Evolutionary conservation across 768 basidiomycete species (phyloP).

Genomic region (Cystobasidium onofrii): DNA sequence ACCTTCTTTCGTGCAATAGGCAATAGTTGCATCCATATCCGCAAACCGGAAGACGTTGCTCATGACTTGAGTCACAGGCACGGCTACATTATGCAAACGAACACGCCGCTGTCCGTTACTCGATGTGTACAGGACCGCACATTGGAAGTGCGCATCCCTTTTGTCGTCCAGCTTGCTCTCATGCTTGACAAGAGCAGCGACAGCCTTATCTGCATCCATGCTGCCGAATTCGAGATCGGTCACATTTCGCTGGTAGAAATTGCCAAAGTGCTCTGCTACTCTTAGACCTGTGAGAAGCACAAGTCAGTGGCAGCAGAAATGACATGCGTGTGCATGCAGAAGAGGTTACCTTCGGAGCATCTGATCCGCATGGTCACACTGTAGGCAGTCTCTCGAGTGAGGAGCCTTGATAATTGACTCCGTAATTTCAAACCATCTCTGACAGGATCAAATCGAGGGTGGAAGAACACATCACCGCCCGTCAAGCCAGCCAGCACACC

Average conservation of each 20-base stretch:
- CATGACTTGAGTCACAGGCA: slow-evolving; percentile 72
- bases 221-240: slow-evolving; percentile 71
- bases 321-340: no score
- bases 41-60: slow-evolving; percentile 84
- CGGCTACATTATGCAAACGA: slow-evolving; percentile 71
- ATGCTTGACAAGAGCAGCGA: slow-evolving; percentile 69
- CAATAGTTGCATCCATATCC: slow-evolving; percentile 76
- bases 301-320: no score
- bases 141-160: slow-evolving; percentile 69
- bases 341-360: slow-evolving; percentile 70
- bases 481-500: slow-evolving; percentile 57
- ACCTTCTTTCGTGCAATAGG: slow-evolving; percentile 71
- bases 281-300: slow-evolving; percentile 43
- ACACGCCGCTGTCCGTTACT: slow-evolving; percentile 69
- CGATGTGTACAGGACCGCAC: slow-evolving; percentile 78
- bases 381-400: slow-evolving; percentile 65
- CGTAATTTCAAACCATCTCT: slow-evolving; percentile 60
- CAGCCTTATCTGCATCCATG: slow-evolving; percentile 70
- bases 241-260: slow-evolving; percentile 59
- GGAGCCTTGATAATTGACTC: slow-evolving; percentile 66
- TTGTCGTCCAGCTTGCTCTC: slow-evolving; percentile 58
- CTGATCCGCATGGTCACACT: slow-evolving; percentile 73
- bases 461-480: slow-evolving; percentile 85
- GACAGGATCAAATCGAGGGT: slow-evolving; percentile 71
- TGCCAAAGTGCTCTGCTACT: slow-evolving; percentile 56